Percentiles rank a stretch among this genome's conserved stretches.
phyloP scores from a whole-genome alignment of 164 flowering plant genomes.

The Berberis vulgaris region DNA sequence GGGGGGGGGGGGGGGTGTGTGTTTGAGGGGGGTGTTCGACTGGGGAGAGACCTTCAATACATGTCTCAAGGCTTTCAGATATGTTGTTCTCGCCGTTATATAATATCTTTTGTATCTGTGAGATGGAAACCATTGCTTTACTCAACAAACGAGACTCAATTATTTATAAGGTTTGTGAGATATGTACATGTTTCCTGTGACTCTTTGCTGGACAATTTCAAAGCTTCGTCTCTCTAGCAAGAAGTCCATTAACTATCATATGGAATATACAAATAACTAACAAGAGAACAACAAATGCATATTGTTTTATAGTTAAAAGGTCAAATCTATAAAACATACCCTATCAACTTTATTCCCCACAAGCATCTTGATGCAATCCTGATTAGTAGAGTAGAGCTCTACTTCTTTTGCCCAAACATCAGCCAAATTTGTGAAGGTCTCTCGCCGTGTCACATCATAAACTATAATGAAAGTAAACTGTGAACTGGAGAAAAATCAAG shows the following conservation, averaged over 20 bases:
- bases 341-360: constrained; percentile 90
- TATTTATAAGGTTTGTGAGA: too few species aligned
- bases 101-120: too few species aligned
- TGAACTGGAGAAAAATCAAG: constrained; percentile 5
- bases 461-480: constrained; percentile 26
- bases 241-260: too few species aligned
- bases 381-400: constrained; percentile 66
- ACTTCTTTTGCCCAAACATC: constrained; percentile 75
- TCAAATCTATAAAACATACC: constrained; percentile 30
- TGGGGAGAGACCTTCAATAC: background rate
- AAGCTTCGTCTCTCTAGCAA: too few species aligned
- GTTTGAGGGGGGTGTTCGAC: too few species aligned
- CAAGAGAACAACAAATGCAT: background rate
- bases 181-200: too few species aligned
- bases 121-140: too few species aligned
- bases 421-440: constrained; percentile 66
- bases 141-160: too few species aligned
- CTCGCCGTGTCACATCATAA: constrained; percentile 84
- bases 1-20: background rate
- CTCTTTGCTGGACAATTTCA: too few species aligned
- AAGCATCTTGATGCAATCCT: constrained; percentile 66
- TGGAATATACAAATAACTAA: too few species aligned
- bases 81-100: too few species aligned
- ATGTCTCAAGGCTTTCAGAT: background rate
- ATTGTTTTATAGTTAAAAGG: too few species aligned